Percentiles rank a stretch among this genome's conserved stretches.
These are phyloP conservation scores for Talaromyces sp. DNA, from an alignment of 2,329 filamentous ascomycete species.

Conservation along the genomic window DNA sequence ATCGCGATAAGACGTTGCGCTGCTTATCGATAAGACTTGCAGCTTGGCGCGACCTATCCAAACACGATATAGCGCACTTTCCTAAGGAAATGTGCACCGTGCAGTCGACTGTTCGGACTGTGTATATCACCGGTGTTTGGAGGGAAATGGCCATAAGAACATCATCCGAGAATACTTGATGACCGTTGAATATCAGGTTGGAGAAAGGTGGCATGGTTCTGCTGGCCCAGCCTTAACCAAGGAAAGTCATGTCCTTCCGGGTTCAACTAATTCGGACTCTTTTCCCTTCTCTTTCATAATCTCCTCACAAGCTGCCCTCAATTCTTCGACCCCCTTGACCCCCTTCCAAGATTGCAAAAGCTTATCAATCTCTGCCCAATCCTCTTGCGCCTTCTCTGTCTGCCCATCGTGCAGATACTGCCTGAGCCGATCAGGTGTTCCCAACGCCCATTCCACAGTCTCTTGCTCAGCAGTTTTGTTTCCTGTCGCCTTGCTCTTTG, in stretches of 20 bases:
- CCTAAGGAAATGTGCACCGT: not conserved
- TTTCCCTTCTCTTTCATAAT: slow-evolving; percentile 33
- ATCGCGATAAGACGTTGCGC: not conserved
- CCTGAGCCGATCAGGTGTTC: slow-evolving; percentile 40
- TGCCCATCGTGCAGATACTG: slow-evolving; percentile 39
- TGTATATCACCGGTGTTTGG: not conserved
- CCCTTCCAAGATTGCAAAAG: slow-evolving; percentile 45
- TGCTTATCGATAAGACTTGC: not conserved
- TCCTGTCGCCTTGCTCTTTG: slow-evolving; percentile 23
- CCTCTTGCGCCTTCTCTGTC: slow-evolving; percentile 40
- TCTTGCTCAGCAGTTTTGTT: slow-evolving; percentile 36
- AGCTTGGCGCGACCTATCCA: not conserved
- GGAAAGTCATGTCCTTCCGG: not conserved
- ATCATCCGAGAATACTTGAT: no score
- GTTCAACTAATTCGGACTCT: slow-evolving; percentile 5
- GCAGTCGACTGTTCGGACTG: not conserved
- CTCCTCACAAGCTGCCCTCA: slow-evolving; percentile 41
- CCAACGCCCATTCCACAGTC: slow-evolving; percentile 48
- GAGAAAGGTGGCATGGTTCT: no score
- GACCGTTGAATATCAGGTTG: no score
- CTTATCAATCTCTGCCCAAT: slow-evolving; percentile 44
- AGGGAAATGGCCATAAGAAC: not conserved
- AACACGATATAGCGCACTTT: not conserved
- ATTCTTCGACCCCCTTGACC: slow-evolving; percentile 44
- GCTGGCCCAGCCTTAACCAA: not conserved